A percentile compares a stretch with the other conserved stretches of the same genome.
phyloP scores from a whole-genome alignment of 2,329 filamentous ascomycete genomes.

The Beauveria australis region DNA sequence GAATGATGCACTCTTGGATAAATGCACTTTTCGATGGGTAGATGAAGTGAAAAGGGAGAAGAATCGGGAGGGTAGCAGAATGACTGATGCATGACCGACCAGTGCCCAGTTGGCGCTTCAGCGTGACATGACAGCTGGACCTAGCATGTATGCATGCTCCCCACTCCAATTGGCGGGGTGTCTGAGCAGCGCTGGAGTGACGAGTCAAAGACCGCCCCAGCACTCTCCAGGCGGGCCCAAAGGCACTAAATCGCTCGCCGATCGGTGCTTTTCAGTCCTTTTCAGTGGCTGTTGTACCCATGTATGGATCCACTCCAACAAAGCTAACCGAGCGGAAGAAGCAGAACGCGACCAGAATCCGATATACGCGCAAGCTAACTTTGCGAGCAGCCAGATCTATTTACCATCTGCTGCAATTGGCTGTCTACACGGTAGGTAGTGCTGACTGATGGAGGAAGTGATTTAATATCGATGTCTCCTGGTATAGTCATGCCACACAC shows the following conservation, averaged over 20 bases:
- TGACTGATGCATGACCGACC: not conserved
- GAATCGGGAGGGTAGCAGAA: not conserved
- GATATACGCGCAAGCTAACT: not conserved
- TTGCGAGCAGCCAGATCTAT: not conserved
- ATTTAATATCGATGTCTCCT: not conserved
- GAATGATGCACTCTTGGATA: too few relatives aligned
- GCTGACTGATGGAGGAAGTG: not conserved
- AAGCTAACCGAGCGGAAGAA: not conserved
- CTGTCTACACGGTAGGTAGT: not conserved
- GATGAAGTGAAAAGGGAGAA: not conserved
- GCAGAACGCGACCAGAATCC: not conserved
- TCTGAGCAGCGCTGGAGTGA: not conserved
- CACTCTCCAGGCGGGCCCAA: not conserved
- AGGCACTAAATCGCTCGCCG: not conserved
- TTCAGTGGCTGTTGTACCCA: not conserved
- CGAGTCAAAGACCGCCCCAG: not conserved
- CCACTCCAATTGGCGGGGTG: slow-evolving; percentile 7
- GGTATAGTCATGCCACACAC: not conserved
- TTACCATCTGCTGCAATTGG: not conserved
- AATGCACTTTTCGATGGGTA: too few relatives aligned
- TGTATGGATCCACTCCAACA: not conserved
- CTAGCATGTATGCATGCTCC: not conserved
- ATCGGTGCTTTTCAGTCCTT: not conserved
- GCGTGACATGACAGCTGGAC: slow-evolving; percentile 9
- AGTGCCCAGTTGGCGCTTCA: not conserved